Conservation (phyloP, 2,329 filamentous ascomycete species). For the Fusarium pseudograminearum region DNA sequence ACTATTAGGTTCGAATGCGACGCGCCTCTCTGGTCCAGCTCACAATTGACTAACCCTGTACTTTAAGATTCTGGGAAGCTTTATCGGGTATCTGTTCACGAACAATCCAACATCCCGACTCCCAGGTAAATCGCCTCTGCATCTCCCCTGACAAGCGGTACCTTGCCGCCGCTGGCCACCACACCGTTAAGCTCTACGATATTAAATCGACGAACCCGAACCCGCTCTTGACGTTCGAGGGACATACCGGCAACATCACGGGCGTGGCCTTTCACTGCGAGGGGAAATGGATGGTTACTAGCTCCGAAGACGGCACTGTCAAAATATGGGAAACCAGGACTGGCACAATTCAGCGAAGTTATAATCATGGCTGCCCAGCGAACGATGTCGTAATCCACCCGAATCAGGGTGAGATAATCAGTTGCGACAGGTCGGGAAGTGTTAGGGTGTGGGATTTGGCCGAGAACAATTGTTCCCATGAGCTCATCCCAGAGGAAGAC, state of each 20-base stretch:
- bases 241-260: constrained; percentile 95
- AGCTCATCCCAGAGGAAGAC: constrained; percentile 96
- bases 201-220: constrained; percentile 99
- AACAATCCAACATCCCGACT: constrained; percentile 97
- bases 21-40: constrained; percentile 17
- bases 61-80: constrained; percentile 91
- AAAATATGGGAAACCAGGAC: constrained; percentile 96
- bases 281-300: constrained; percentile 99
- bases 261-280: constrained; percentile 98
- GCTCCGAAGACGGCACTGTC: constrained; percentile 94
- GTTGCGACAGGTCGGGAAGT: constrained; percentile 91
- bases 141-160: constrained; percentile 98
- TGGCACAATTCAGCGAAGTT: constrained; percentile 90
- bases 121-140: constrained; percentile 96
- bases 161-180: constrained; percentile 82
- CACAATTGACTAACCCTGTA: constrained; percentile 28
- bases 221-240: constrained; percentile 92
- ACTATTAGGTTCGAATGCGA: constrained; percentile 65
- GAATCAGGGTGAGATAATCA: constrained; percentile 98
- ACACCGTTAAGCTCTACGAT: constrained; percentile 97
- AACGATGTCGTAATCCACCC: constrained; percentile 99
- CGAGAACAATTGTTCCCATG: constrained; percentile 96
- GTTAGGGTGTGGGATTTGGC: constrained; percentile 96
- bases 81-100: constrained; percentile 97
- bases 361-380: constrained; percentile 87